A percentile compares a stretch with the other conserved stretches of the same genome.
Evolutionary conservation across 2,329 filamentous ascomycete genomes (phyloP).

Genomic region (Fusarium incarnatum): DNA sequence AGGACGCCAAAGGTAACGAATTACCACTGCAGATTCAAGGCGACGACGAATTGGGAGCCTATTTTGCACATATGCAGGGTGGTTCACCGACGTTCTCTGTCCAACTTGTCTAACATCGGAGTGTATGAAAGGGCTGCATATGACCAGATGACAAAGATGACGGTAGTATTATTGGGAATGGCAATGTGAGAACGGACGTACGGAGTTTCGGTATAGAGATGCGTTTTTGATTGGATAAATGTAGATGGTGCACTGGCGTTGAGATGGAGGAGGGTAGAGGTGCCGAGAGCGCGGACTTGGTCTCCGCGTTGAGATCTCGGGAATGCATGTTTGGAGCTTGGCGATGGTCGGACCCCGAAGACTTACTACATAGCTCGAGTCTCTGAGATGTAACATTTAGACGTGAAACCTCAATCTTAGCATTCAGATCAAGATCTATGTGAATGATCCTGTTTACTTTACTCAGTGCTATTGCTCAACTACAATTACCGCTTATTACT

Average conservation of each 20-base stretch:
- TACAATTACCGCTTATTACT: background rate
- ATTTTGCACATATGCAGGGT: constrained; percentile 72
- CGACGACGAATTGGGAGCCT: constrained; percentile 78
- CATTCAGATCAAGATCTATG: background rate
- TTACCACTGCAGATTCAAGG: constrained; percentile 73
- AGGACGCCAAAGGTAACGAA: constrained; percentile 69
- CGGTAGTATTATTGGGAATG: background rate
- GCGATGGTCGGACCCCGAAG: background rate
- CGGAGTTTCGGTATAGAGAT: constrained; percentile 37
- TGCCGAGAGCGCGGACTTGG: constrained; percentile 39
- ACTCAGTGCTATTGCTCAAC: background rate
- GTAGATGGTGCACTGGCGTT: constrained; percentile 1
- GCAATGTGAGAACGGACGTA: constrained; percentile 33
- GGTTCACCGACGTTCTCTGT: constrained; percentile 58
- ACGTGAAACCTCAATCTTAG: background rate
- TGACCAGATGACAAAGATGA: constrained; percentile 7
- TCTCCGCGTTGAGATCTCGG: constrained; percentile 29
- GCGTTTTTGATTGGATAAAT: constrained; percentile 27
- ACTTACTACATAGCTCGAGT: background rate
- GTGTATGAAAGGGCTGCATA: constrained; percentile 2
- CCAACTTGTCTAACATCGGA: constrained; percentile 51
- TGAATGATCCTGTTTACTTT: background rate
- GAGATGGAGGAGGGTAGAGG: constrained; percentile 7
- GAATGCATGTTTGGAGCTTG: background rate
- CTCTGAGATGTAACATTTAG: background rate